phyloP scores from a whole-genome alignment of 495 filamentous ascomycete genomes.

The Aspergillus haitiensis region DNA sequence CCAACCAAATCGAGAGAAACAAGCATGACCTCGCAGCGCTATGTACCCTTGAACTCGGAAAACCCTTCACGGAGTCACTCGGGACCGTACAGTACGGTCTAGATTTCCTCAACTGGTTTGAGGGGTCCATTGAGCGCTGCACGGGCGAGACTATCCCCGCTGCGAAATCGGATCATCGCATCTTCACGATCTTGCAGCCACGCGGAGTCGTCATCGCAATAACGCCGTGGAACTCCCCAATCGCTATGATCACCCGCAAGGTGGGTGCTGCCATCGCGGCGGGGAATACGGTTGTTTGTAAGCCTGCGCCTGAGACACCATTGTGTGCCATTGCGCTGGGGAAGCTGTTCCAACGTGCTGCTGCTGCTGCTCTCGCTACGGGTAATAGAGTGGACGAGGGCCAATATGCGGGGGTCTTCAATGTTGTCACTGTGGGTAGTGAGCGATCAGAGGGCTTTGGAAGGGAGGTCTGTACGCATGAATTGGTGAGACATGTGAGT shows the following conservation, averaged over 20 bases:
- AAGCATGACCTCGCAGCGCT: conserved; percentile 15
- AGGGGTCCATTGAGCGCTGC: conserved; percentile 6
- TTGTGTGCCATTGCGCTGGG: conserved; percentile 20
- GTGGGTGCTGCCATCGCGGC: conserved; percentile 29
- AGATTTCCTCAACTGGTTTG: conserved; percentile 24
- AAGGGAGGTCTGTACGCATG: conserved; percentile 15
- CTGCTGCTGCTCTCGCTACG: background rate
- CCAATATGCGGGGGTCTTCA: conserved; percentile 13
- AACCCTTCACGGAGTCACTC: conserved; percentile 16
- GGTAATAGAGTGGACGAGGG: background rate
- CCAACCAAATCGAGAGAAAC: conserved; percentile 2
- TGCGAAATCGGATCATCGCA: conserved; percentile 14
- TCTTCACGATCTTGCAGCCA: conserved; percentile 22
- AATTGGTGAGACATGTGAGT: conserved; percentile 45
- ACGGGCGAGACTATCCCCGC: conserved; percentile 25
- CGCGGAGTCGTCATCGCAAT: conserved; percentile 25
- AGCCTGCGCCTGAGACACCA: conserved; percentile 19
- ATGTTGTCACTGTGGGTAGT: conserved; percentile 19
- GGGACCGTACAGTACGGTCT: conserved; percentile 11
- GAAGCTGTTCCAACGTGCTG: conserved; percentile 15
- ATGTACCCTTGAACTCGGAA: conserved; percentile 14
- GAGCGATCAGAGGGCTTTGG: conserved; percentile 8
- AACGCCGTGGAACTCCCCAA: conserved; percentile 29
- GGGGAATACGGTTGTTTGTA: conserved; percentile 21
- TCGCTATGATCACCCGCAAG: conserved; percentile 28